Evolutionary conservation across 306 rosid species (phyloP), one percentile per base, ranked within the genome.

Genomic region (Medicago lupulina): DNA sequence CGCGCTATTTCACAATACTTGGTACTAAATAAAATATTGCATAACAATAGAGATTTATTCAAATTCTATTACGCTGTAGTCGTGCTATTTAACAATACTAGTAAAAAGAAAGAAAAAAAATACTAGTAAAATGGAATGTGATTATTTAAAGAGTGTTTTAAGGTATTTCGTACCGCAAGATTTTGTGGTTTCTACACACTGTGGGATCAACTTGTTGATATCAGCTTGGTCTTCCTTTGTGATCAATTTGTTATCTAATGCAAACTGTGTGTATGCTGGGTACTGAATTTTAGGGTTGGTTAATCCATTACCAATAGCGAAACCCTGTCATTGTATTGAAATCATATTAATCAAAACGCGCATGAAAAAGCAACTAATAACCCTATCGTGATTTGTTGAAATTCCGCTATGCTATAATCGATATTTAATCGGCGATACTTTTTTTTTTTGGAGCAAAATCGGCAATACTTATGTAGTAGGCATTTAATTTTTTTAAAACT

Each of bases 251-350:
- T 62, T 87, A 6, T 85, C 80, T 21, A 89, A 63, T 21, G 98
- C 97, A 83, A 65, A 95, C 19, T 92, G 92, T 15, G 91, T 47
- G 76, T 95, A 90, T 50, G 97, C 93, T 80, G 25, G 77, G 85
- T 85, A 95, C 57, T 95, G 99, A 76, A 89, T 80, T 58, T 15
- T 84, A 4, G 97, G 96, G 78, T 95, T 82, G 6, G 96, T 92
- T 41, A 89, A 75, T 12, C 97, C 97, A 54, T 95, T 95, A 11
- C 98, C 98, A 46, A 95, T 95, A n/a, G 97, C 97, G 70, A 92
- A 84, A 49, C 98, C 98, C 96, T 94, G 85, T 71, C 73, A 59
- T 75, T 62, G 38, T 51, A 25, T 1, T 7, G 6, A 6, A 58
- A 44, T 43, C 39, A 8, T 34, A 23, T 8, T 7, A 36, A 49